Evolutionary conservation across 2,329 filamentous ascomycete species (phyloP).

Genomic region (Monosporascus sp.): DNA sequence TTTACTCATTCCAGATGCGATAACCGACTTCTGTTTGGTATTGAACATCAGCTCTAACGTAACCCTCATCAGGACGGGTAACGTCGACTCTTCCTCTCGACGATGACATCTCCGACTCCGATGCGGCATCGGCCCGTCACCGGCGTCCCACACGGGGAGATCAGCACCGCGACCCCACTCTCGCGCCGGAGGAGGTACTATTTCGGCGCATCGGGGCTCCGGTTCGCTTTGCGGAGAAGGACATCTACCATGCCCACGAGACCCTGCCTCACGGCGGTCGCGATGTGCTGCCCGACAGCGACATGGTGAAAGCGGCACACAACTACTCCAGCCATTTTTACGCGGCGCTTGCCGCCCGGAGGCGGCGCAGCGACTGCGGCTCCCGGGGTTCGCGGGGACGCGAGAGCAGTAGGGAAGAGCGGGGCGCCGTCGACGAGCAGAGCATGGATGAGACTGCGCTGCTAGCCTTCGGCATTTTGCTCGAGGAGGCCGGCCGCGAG

Average conservation of each 20-base stretch:
- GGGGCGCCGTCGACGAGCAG: constrained; percentile 40
- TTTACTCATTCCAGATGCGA: not conserved
- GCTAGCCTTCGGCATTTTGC: constrained; percentile 66
- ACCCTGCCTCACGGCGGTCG: constrained; percentile 41
- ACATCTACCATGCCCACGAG: constrained; percentile 65
- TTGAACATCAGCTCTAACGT: constrained; percentile 2
- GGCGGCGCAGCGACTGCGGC: constrained; percentile 4
- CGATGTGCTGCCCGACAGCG: constrained; percentile 58
- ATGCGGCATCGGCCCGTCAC: constrained; percentile 4
- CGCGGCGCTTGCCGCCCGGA: constrained; percentile 29
- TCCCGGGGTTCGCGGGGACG: not conserved
- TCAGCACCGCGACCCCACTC: constrained; percentile 27
- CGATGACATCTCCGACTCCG: constrained; percentile 12
- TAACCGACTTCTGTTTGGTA: not conserved
- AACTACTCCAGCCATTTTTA: constrained; percentile 65
- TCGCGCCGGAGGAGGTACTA: constrained; percentile 66
- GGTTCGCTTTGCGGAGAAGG: constrained; percentile 62
- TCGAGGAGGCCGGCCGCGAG: constrained; percentile 64
- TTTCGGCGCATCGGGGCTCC: constrained; percentile 63
- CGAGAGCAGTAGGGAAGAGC: not conserved
- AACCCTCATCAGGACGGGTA: constrained; percentile 27
- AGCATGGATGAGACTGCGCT: constrained; percentile 77
- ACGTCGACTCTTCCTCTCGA: constrained; percentile 25
- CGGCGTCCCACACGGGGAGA: constrained; percentile 13
- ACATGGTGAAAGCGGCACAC: constrained; percentile 65